Base-by-base conservation (phyloP, 1,139 yeast species). In the Hyphopichia wangnamkhiaoensis region DNA sequence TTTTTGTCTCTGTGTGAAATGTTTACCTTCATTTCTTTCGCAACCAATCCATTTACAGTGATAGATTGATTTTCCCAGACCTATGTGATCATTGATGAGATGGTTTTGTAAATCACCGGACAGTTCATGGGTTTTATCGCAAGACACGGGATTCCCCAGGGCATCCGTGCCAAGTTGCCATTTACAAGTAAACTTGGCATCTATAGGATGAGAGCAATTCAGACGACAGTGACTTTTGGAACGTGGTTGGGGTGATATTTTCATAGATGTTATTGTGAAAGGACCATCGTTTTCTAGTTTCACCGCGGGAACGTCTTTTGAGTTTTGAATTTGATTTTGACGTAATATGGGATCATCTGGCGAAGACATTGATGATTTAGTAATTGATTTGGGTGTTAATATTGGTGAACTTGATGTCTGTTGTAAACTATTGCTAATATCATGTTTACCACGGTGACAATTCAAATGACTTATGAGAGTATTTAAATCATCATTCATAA, bases 1-100 rank as follows among this genome's bases (percentile, higher is more conserved):
- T 59, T 93, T 93, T 53, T 93, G 98, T 30, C 94, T 72, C 57
- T 93, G 98, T 14, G 77, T 65, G 54, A 93, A 93, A 2, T 74
- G 73, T 46, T 79, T 74, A 10, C 78, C 78, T 18, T 71, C 65
- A 34, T 69, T 70, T 34, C 97, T 77, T 15, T 76, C 77, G 59
- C 98, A 93, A 3, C 80, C 85, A 6, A 72, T 62, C 98, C 98
- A 93, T 37, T 63, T 54, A 58, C 98, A 93, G 20, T 61, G 58
- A 52, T 93, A 91, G 18, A 68, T 63, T 1, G 84, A 76, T 54
- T 84, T 77, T 2, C 96, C 91, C 10, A 84, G 76, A 2, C 87
- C 87, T 14, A 91, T 70, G 58, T 93, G 98, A 13, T 63, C 72
- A 2, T 68, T 61, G 9, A 80, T 73, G 13, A 93, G 56, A 59